Percentiles rank a stretch among this genome's conserved stretches.
Evolutionary conservation across 2,329 filamentous ascomycete species (phyloP).

Genomic region (Colletotrichum abscissum): DNA sequence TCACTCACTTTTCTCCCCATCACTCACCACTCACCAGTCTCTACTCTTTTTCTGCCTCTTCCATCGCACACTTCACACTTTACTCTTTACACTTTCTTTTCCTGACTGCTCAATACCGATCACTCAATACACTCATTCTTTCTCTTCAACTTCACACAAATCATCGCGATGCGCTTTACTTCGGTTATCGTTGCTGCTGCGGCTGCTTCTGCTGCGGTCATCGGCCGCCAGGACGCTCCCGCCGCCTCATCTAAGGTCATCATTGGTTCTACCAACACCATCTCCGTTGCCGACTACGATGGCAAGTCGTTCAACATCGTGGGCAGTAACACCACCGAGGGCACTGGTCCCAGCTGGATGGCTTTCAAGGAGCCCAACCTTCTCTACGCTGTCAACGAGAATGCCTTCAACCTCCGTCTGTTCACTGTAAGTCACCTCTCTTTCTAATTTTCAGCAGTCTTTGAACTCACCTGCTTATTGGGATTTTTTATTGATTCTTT

Average conservation of each 20-base stretch:
- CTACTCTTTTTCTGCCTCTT: neutral
- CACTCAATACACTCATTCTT: neutral
- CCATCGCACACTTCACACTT: neutral
- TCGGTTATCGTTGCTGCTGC: conserved; percentile 17
- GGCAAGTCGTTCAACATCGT: conserved; percentile 52
- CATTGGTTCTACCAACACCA: conserved; percentile 52
- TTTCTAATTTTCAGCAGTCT: neutral
- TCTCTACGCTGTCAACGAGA: conserved; percentile 62
- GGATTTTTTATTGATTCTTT: neutral
- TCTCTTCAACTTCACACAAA: neutral
- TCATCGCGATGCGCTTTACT: conserved; percentile 23
- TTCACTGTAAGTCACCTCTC: conserved; percentile 43
- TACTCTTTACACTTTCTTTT: neutral
- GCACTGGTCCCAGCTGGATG: conserved; percentile 55
- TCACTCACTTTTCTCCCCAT: neutral
- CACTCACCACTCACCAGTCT: neutral
- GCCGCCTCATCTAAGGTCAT: conserved; percentile 46
- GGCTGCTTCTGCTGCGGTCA: conserved; percentile 29
- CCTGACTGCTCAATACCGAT: neutral
- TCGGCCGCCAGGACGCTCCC: conserved; percentile 10
- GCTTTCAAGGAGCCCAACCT: conserved; percentile 50
- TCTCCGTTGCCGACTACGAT: conserved; percentile 55
- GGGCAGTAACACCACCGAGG: too few species aligned
- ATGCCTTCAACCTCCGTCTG: conserved; percentile 50
- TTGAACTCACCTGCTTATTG: too few species aligned